These are phyloP conservation scores for Rhodotorula taiwanensis DNA, from an alignment of 768 basidiomycete species.

Conservation along the genomic window DNA sequence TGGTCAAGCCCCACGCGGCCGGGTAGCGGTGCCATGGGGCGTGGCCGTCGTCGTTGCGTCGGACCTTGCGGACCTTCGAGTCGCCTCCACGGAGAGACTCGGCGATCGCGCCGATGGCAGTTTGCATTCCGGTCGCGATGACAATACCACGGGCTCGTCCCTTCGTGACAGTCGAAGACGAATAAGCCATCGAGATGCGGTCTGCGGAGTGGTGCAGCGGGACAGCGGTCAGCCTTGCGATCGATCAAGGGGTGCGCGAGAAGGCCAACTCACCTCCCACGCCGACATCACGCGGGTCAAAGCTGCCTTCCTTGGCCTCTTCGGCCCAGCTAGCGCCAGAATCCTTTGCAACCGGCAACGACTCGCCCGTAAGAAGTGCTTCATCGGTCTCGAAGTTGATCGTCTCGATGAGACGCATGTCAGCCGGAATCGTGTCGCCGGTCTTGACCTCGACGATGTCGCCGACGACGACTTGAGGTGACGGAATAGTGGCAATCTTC, in stretches of 20 bases:
- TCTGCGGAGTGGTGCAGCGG: conserved; percentile 5
- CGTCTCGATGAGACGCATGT: conserved; percentile 41
- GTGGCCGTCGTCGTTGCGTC: conserved; percentile 41
- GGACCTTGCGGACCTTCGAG: conserved; percentile 41
- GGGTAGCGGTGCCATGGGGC: conserved; percentile 35
- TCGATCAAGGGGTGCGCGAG: not conserved
- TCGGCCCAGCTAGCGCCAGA: conserved; percentile 26
- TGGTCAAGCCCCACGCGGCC: conserved; percentile 28
- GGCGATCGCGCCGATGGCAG: conserved; percentile 45
- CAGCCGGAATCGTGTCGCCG: conserved; percentile 48
- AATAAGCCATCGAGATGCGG: conserved; percentile 45
- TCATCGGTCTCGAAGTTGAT: conserved; percentile 47
- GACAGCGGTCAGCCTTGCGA: not conserved
- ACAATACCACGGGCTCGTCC: conserved; percentile 48
- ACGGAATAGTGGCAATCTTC: conserved; percentile 48
- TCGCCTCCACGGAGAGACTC: conserved; percentile 46
- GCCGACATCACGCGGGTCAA: conserved; percentile 33
- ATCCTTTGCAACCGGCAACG: conserved; percentile 46
- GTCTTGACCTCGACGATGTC: conserved; percentile 48
- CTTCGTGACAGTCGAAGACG: conserved; percentile 48
- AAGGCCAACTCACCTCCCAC: conserved; percentile 18
- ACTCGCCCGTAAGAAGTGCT: conserved; percentile 48
- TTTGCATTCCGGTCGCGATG: conserved; percentile 47
- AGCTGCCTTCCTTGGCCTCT: conserved; percentile 20
- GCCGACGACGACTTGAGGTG: conserved; percentile 49